Base-by-base conservation (phyloP, 805 yeast species). In the Torulaspora quercuum region DNA sequence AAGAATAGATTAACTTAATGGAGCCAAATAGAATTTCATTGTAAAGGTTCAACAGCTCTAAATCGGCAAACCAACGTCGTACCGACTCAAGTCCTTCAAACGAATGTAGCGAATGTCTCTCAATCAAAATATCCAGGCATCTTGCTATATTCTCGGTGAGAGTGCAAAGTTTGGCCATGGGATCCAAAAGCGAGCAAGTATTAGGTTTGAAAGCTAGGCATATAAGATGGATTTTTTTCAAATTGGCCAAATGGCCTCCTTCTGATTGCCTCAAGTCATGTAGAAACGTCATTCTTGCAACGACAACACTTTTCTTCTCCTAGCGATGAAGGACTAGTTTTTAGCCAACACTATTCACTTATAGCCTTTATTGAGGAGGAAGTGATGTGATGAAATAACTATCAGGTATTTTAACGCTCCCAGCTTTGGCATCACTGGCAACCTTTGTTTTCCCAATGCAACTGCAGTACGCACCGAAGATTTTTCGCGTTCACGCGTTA, bases 401-500 rank as follows among this genome's bases (percentile, higher is more conserved):
- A n/a, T n/a, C n/a, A n/a, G n/a, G n/a, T n/a, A n/a, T n/a, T n/a
- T n/a, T n/a, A n/a, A n/a, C n/a, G n/a, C n/a, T n/a, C n/a, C n/a
- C n/a, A n/a, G n/a, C n/a, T n/a, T n/a, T n/a, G n/a, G n/a, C n/a
- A n/a, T n/a, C n/a, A n/a, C n/a, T n/a, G n/a, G n/a, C n/a, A n/a
- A n/a, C n/a, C n/a, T n/a, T n/a, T n/a, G n/a, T n/a, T n/a, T n/a
- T n/a, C n/a, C n/a, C n/a, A n/a, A n/a, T n/a, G n/a, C n/a, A n/a
- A n/a, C n/a, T n/a, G n/a, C n/a, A n/a, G n/a, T n/a, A n/a, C n/a
- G n/a, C n/a, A n/a, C n/a, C n/a, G n/a, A n/a, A n/a, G n/a, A n/a
- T 24, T 39, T 39, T 39, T 33, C 42, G 44, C 44, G 44, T 33
- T 39, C 28, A 39, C 37, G 43, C 43, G 41, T 20, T 8, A 8